Evolutionary conservation across 352 stramenopile genomes (phyloP), one percentile per base, ranked within the genome.

Genomic region (Achlya hypogyna): DNA sequence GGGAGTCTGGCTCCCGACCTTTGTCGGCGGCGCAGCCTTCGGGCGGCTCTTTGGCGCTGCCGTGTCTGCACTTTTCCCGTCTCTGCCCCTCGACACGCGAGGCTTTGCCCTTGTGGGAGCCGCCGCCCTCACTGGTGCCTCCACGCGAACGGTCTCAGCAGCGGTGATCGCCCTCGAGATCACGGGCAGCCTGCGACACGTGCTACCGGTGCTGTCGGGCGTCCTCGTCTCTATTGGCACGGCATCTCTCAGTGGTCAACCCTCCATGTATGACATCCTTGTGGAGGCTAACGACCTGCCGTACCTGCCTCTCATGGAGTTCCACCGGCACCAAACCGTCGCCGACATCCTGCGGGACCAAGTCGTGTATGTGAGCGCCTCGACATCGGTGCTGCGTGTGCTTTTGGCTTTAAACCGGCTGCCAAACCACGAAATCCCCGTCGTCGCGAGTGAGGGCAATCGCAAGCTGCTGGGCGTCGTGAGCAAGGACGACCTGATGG

Each of bases 101-200:
- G 81, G 75, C 1, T 96, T 93, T 60, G 82, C 88, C 10, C 74
- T 96, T 27, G 84, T 78, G 23, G 86, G 88, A 0, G 88, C 85
- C 40, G 84, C 86, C 1, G 81, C 79, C 3, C 93, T 91, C 42
- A 77, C 82, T 1, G 78, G 72, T 8, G 84, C 78, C 12, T 76
- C 82, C 1, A 96, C 88, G 10, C 74, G 82, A 9, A 87, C 88
- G 1, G 71, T 96, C 1, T 93, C 83, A 3, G 83, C 88, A 12
- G 86, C 85, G 0, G 87, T 96, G 47, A 95, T 96, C 64, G 87
- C 86, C 0, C 69, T 95, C 28, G 87, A 96, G 68, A 87, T 93
- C 63, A 93, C 86, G 16, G 74, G 82, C 14, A 77, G 79, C 35
- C 89, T 96, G 74, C 74, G 76, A 4, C 70, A 91, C 60, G 89